These are phyloP conservation scores for Naganishia onofrii DNA, from an alignment of 768 basidiomycete species.

Conservation along the genomic window DNA sequence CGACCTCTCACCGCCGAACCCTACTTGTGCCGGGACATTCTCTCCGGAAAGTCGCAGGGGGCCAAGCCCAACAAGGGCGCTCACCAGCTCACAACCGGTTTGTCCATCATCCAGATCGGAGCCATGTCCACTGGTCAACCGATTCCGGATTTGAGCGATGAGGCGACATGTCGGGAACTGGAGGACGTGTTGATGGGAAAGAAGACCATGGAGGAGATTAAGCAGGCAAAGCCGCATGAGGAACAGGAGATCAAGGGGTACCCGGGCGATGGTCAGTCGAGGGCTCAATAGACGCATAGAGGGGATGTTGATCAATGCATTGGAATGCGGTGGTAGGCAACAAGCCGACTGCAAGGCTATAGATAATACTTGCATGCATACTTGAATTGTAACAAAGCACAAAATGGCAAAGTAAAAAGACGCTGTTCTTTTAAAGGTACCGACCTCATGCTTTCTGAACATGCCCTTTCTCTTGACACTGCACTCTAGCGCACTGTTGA, in stretches of 20 bases:
- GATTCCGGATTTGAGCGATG: conserved; percentile 34
- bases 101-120: conserved; percentile 31
- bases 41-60: conserved; percentile 36
- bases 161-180: conserved; percentile 26
- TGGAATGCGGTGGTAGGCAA: not conserved
- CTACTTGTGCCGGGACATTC: conserved; percentile 41
- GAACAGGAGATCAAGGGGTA: conserved; percentile 27
- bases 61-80: conserved; percentile 40
- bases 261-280: conserved; percentile 17
- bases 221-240: conserved; percentile 27
- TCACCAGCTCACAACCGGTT: conserved; percentile 26
- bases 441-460: not conserved
- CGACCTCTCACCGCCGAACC: conserved; percentile 48
- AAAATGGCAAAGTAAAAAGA: not conserved
- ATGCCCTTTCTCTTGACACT: too few species aligned
- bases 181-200: conserved; percentile 32
- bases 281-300: conserved; percentile 20
- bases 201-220: conserved; percentile 27
- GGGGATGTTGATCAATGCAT: not conserved
- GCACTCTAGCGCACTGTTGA: too few species aligned
- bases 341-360: not conserved
- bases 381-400: not conserved
- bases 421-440: too few species aligned
- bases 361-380: not conserved
- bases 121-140: conserved; percentile 25